phyloP scores from a whole-genome alignment of 129 eudicot genomes.

The Arctium minus region DNA sequence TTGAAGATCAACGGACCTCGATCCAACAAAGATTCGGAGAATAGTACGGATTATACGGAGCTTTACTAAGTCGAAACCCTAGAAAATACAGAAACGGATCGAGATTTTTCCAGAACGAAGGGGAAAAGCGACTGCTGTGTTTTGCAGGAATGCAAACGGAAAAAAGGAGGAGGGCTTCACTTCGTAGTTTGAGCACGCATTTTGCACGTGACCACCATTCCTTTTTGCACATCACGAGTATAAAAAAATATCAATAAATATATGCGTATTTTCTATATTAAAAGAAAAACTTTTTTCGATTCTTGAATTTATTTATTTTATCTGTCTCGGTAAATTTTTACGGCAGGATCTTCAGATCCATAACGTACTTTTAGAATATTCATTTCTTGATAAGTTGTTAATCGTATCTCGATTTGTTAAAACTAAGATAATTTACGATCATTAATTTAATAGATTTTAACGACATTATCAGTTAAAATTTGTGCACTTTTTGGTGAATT shows the following conservation, averaged over 20 bases:
- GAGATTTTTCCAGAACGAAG: conserved; percentile 11
- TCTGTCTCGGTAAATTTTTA: not conserved
- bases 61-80: conserved; percentile 29
- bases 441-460: not conserved
- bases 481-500: too few relatives aligned
- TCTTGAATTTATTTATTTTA: not conserved
- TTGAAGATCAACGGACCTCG: conserved; percentile 25
- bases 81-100: conserved; percentile 21
- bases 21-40: not conserved
- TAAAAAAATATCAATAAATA: not conserved
- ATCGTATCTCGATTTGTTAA: not conserved
- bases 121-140: conserved; percentile 13
- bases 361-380: not conserved
- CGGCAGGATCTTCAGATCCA: not conserved
- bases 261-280: not conserved
- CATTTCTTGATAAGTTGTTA: too few relatives aligned
- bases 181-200: conserved; percentile 12
- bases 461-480: not conserved
- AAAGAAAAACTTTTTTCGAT: not conserved
- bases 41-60: not conserved
- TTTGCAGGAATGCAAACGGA: conserved; percentile 14
- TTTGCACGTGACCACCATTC: conserved; percentile 20
- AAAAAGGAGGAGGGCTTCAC: not conserved
- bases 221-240: not conserved
- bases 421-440: too few relatives aligned